Conservation (phyloP, 805 yeast species). For the Teunomyces tritomae region DNA sequence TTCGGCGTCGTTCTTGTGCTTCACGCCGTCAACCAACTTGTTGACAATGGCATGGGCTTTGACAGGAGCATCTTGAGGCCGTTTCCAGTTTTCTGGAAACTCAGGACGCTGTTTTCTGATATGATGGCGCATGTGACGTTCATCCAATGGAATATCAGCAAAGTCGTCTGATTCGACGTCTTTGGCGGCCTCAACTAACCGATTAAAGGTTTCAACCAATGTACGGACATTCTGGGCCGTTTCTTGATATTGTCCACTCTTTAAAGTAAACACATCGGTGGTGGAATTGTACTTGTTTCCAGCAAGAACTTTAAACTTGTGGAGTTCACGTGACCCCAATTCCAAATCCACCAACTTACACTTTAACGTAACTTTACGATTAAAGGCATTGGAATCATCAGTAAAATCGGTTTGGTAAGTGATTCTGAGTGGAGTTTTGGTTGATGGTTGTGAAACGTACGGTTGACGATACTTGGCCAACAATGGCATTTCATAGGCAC, state of each 20-base stretch:
- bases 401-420: conserved; percentile 65
- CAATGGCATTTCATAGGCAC: conserved; percentile 90
- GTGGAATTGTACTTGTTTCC: conserved; percentile 71
- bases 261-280: conserved; percentile 59
- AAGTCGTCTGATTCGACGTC: conserved; percentile 59
- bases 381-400: conserved; percentile 69
- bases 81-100: conserved; percentile 79
- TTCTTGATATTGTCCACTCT: conserved; percentile 64
- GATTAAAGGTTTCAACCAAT: conserved; percentile 61
- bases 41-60: conserved; percentile 34
- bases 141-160: conserved; percentile 78
- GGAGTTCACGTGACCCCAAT: conserved; percentile 51
- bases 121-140: conserved; percentile 57
- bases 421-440: conserved; percentile 56
- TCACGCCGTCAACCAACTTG: conserved; percentile 32
- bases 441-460: conserved; percentile 49
- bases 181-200: conserved; percentile 62
- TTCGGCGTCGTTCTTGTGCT: conserved; percentile 29
- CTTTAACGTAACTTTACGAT: conserved; percentile 62
- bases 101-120: conserved; percentile 34
- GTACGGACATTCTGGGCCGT: conserved; percentile 84
- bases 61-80: conserved; percentile 65
- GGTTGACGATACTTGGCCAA: conserved; percentile 71
- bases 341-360: conserved; percentile 53
- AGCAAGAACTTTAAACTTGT: conserved; percentile 75